phyloP scores from a whole-genome alignment of 257 asterid species.

The Nicotiana tomentosiformis region DNA sequence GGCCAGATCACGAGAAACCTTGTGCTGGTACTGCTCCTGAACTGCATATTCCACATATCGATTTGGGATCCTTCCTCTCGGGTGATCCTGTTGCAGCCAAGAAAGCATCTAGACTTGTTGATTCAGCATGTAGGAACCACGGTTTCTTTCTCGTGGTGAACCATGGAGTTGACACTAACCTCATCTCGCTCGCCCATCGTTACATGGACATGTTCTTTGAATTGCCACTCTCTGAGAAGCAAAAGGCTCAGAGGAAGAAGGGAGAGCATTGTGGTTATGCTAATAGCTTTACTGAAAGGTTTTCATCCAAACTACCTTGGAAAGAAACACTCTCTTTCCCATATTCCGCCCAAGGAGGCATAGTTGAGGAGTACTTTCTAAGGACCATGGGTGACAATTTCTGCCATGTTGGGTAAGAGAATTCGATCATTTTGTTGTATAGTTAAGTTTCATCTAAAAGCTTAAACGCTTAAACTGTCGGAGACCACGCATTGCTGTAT shows the following conservation, averaged over 20 bases:
- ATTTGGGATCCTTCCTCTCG: neutral
- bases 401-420: constrained; percentile 3
- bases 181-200: neutral
- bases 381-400: constrained; percentile 2
- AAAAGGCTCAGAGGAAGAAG: constrained; percentile 3
- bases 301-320: constrained; percentile 14
- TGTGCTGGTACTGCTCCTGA: neutral
- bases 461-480: neutral
- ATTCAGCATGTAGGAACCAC: constrained; percentile 10
- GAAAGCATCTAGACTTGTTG: neutral
- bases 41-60: constrained; percentile 6
- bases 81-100: neutral
- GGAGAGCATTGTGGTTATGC: constrained; percentile 18
- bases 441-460: neutral
- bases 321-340: constrained; percentile 13
- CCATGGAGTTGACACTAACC: constrained; percentile 7
- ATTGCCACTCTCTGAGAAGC: neutral
- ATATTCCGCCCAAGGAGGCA: neutral
- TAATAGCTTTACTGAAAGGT: constrained; percentile 12
- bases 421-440: neutral
- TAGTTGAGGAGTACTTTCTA: neutral
- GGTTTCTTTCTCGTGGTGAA: constrained; percentile 12
- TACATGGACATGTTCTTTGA: constrained; percentile 9
- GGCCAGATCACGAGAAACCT: constrained; percentile 17
- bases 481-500: too few relatives aligned